Evolutionary conservation across 495 filamentous ascomycete genomes (phyloP).

Genomic region (Daldinia loculata): DNA sequence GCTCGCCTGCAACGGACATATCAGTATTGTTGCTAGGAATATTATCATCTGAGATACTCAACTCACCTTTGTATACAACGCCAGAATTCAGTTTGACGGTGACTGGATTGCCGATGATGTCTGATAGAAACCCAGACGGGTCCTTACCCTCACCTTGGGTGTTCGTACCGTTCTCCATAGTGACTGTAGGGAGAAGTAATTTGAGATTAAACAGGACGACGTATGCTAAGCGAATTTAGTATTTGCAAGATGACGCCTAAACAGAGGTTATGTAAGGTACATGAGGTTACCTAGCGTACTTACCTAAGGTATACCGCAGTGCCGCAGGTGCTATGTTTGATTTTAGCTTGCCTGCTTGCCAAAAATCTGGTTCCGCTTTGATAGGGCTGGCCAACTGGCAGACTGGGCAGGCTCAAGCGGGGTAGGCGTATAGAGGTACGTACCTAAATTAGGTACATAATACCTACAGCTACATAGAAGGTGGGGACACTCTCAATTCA

Average conservation of each 20-base stretch:
- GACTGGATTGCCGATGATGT: constrained; percentile 91
- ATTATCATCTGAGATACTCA: constrained; percentile 48
- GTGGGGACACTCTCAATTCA: neutral
- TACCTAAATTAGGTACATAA: neutral
- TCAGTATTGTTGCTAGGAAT: constrained; percentile 1
- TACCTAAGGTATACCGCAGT: neutral
- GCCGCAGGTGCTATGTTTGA: neutral
- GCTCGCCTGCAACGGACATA: constrained; percentile 67
- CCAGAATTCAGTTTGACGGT: constrained; percentile 96
- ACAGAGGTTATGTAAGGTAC: neutral
- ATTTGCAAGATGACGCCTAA: neutral
- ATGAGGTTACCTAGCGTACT: neutral
- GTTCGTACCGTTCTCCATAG: constrained; percentile 77
- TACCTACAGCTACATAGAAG: too few species aligned
- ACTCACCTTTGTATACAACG: constrained; percentile 89
- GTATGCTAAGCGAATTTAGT: constrained; percentile 4
- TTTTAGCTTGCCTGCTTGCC: neutral
- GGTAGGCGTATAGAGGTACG: neutral
- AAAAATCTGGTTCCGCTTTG: neutral
- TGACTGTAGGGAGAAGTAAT: constrained; percentile 4
- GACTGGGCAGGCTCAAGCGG: neutral
- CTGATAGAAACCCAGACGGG: constrained; percentile 86
- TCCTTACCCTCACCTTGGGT: constrained; percentile 76
- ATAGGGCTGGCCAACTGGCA: constrained; percentile 8
- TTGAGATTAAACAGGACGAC: neutral